phyloP scores from a whole-genome alignment of 2,329 filamentous ascomycete species.

The Trichoderma oligosporum region DNA sequence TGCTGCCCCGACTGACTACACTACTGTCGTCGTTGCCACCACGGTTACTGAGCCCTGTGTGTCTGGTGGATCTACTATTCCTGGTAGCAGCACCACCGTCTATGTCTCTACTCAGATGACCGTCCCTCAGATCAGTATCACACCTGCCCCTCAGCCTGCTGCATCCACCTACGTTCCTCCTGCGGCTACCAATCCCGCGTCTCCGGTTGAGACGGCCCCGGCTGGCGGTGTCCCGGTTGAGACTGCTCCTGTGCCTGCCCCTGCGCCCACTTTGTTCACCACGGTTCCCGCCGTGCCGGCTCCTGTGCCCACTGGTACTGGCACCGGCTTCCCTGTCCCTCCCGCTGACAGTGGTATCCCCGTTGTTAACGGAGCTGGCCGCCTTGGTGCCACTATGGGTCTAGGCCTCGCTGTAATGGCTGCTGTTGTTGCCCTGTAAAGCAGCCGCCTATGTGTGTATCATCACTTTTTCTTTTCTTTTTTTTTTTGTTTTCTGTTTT shows the following conservation, averaged over 20 bases:
- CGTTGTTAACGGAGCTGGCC: conserved; percentile 39
- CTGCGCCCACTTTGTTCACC: conserved; percentile 23
- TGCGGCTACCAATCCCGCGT: not conserved
- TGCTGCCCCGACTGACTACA: conserved; percentile 43
- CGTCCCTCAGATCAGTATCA: conserved; percentile 52
- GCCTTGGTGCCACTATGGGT: conserved; percentile 43
- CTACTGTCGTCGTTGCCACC: conserved; percentile 47
- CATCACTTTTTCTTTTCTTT: not conserved
- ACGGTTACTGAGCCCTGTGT: conserved; percentile 50
- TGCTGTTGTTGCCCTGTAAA: conserved; percentile 46
- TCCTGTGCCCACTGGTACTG: conserved; percentile 29
- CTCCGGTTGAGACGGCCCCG: conserved; percentile 26
- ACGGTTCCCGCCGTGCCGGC: conserved; percentile 22
- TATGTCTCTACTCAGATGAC: conserved; percentile 50
- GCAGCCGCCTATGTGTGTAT: conserved; percentile 10
- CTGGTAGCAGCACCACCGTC: conserved; percentile 44
- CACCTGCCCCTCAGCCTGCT: conserved; percentile 24
- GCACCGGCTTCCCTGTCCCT: conserved; percentile 35
- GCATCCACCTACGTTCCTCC: conserved; percentile 40
- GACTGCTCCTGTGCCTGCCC: conserved; percentile 15
- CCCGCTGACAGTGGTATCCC: conserved; percentile 35
- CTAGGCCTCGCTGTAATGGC: conserved; percentile 45
- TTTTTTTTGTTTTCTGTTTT: not conserved
- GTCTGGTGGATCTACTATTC: conserved; percentile 46
- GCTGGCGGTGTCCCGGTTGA: conserved; percentile 25